Percentiles rank a stretch among this genome's conserved stretches.
phyloP scores from a whole-genome alignment of 2,329 filamentous ascomycete species.

The Sporothrix protearum region DNA sequence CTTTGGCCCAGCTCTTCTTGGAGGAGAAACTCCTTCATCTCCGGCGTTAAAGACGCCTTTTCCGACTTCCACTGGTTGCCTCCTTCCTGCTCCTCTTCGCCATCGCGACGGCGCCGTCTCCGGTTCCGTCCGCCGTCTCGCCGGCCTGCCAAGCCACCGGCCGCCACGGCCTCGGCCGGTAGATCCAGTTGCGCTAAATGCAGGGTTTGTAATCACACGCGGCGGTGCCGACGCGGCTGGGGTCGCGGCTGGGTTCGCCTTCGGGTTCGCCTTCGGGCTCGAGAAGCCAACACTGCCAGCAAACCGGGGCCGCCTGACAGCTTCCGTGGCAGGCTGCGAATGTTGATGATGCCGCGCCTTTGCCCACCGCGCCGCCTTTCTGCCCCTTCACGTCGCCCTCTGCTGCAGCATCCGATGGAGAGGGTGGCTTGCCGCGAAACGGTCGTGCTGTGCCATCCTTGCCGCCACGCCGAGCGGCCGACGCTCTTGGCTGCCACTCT shows the following conservation, averaged over 20 bases:
- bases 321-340: constrained; percentile 31
- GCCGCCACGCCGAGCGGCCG: neutral
- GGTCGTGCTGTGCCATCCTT: neutral
- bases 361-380: neutral
- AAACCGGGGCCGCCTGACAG: neutral
- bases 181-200: neutral
- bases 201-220: neutral
- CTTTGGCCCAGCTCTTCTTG: constrained; percentile 34
- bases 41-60: constrained; percentile 21
- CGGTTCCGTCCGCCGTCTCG: neutral
- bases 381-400: neutral
- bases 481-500: neutral
- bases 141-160: neutral
- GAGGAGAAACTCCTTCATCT: constrained; percentile 32
- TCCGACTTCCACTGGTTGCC: neutral
- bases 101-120: neutral
- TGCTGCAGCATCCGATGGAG: neutral
- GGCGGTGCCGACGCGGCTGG: neutral
- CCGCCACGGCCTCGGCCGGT: neutral
- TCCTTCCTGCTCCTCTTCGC: constrained; percentile 17
- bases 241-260: neutral
- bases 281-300: constrained; percentile 14
- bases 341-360: constrained; percentile 30
- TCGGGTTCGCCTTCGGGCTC: constrained; percentile 13
- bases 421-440: neutral